These are phyloP conservation scores for Ceriops decandra DNA, from an alignment of 345 rosid genomes.

Conservation along the genomic window DNA sequence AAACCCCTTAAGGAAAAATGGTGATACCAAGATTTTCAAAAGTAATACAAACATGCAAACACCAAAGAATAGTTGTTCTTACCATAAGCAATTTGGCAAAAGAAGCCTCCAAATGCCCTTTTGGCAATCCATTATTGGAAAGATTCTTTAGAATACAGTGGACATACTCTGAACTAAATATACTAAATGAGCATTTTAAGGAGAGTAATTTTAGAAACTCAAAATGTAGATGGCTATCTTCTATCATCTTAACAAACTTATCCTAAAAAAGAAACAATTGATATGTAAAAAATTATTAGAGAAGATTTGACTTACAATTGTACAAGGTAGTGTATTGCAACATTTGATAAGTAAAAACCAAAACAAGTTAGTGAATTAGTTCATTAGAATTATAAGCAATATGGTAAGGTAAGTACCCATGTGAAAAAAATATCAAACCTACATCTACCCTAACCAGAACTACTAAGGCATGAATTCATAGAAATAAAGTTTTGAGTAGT, in stretches of 20 bases:
- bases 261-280: conserved; percentile 47
- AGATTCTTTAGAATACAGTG: conserved; percentile 52
- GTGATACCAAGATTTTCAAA: no score
- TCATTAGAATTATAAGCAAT: not conserved
- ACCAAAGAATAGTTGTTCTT: conserved; percentile 39
- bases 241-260: conserved; percentile 56
- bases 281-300: conserved; percentile 8
- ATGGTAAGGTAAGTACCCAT: not conserved
- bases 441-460: not conserved
- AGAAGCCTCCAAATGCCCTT: conserved; percentile 41
- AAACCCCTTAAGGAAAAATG: no score
- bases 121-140: conserved; percentile 32
- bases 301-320: not conserved
- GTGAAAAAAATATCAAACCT: not conserved
- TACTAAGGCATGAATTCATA: not conserved
- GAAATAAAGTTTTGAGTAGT: not conserved
- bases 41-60: no score
- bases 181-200: conserved; percentile 61
- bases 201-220: conserved; percentile 66
- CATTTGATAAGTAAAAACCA: not conserved
- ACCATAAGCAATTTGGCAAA: conserved; percentile 72
- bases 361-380: not conserved
- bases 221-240: conserved; percentile 59
- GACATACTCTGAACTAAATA: conserved; percentile 71
- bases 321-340: not conserved